These are phyloP conservation scores for Extremus antarcticus DNA, from an alignment of 495 filamentous ascomycete genomes.

Conservation along the genomic window DNA sequence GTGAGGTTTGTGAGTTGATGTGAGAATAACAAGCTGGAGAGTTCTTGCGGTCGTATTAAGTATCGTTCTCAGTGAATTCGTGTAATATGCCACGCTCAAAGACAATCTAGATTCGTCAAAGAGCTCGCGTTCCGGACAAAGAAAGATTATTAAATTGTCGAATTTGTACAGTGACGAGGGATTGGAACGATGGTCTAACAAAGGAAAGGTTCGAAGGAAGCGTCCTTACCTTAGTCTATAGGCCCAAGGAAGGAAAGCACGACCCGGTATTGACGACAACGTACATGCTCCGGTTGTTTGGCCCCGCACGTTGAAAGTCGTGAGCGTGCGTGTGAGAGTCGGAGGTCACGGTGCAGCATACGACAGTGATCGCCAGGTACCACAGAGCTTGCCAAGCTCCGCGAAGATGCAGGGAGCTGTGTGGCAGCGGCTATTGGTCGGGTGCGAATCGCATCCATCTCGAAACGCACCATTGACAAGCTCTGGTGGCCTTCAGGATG, in stretches of 20 bases:
- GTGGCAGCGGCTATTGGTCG: too few species aligned
- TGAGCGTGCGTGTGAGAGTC: too few species aligned
- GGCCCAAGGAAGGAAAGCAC: background rate
- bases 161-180: background rate
- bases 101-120: background rate
- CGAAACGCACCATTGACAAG: too few species aligned
- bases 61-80: background rate
- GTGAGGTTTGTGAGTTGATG: background rate
- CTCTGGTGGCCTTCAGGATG: too few species aligned
- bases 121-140: background rate
- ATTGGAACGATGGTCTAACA: background rate
- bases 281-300: too few species aligned
- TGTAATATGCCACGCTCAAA: background rate
- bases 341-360: too few species aligned
- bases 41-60: background rate
- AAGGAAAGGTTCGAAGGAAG: background rate
- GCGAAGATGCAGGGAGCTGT: too few species aligned
- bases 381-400: too few species aligned
- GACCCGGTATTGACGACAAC: too few species aligned
- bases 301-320: too few species aligned
- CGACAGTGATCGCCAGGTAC: too few species aligned
- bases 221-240: background rate
- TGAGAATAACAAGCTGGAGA: background rate
- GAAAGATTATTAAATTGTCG: background rate
- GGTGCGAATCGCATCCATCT: too few species aligned